phyloP scores from a whole-genome alignment of 306 rosid genomes.

The Nissolia schottii region DNA sequence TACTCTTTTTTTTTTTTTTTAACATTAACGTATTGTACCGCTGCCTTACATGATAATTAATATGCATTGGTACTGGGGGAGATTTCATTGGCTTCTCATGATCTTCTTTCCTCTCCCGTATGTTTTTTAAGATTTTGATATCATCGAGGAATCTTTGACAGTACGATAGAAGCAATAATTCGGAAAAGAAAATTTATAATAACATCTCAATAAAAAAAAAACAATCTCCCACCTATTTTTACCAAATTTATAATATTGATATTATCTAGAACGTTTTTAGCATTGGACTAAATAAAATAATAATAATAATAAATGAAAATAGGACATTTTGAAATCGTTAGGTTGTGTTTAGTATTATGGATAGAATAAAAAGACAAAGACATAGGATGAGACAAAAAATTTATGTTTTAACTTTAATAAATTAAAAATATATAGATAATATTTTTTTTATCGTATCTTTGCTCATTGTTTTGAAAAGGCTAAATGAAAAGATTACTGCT shows the following conservation, averaged over 20 bases:
- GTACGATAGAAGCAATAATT: constrained; percentile 6
- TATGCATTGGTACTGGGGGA: background rate
- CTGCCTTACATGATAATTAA: background rate
- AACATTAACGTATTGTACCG: background rate
- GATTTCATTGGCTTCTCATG: background rate
- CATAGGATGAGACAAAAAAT: too few species aligned
- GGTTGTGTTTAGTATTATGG: background rate
- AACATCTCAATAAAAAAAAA: background rate
- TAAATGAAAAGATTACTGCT: too few species aligned
- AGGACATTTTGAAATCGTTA: background rate
- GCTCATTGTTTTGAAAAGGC: too few species aligned
- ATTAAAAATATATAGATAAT: too few species aligned
- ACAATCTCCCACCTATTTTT: too few species aligned
- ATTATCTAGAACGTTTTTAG: background rate
- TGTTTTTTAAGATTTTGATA: background rate
- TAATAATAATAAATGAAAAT: background rate
- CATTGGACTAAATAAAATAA: constrained; percentile 10
- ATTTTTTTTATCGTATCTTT: too few species aligned
- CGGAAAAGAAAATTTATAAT: background rate
- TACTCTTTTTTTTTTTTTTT: background rate
- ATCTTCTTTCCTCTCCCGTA: background rate
- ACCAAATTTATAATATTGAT: too few species aligned
- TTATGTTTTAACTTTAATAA: too few species aligned
- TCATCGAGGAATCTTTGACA: constrained; percentile 1
- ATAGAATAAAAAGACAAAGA: too few species aligned